phyloP scores from a whole-genome alignment of 73 alveolate genomes.

The Tetrahymena malaccensis region DNA sequence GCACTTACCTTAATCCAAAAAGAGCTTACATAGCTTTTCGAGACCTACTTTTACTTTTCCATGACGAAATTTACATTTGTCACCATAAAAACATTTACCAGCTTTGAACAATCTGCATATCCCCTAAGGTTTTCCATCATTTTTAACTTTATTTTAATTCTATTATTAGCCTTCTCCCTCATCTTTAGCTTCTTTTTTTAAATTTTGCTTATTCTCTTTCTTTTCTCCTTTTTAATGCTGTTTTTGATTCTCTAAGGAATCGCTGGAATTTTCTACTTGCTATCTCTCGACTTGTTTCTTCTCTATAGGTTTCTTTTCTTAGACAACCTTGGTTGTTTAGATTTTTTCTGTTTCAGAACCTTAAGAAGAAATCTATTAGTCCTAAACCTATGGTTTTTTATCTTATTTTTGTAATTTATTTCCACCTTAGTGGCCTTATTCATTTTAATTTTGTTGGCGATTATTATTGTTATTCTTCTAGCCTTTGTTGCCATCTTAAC shows the following conservation, averaged over 20 bases:
- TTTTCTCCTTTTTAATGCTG: background rate
- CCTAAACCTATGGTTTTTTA: background rate
- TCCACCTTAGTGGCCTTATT: background rate
- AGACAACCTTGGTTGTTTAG: background rate
- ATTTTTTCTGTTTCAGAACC: background rate
- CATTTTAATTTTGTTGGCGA: background rate
- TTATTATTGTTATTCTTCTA: background rate
- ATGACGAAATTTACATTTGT: background rate
- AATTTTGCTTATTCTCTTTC: background rate
- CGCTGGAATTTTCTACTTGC: background rate
- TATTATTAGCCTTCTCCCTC: background rate
- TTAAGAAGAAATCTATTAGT: background rate
- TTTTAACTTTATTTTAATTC: background rate
- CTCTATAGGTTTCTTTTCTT: background rate
- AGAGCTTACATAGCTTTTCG: background rate
- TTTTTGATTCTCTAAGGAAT: background rate
- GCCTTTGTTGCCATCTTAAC: background rate
- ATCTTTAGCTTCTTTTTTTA: background rate
- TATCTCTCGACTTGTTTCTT: background rate
- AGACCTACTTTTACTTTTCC: background rate
- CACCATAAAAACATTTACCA: background rate
- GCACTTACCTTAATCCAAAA: background rate
- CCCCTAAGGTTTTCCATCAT: background rate
- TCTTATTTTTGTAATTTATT: background rate
- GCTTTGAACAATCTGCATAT: background rate